Percentiles rank a stretch among this genome's conserved stretches.
phyloP scores from a whole-genome alignment of 1,139 yeast genomes.

The Nadsonia commutata region DNA sequence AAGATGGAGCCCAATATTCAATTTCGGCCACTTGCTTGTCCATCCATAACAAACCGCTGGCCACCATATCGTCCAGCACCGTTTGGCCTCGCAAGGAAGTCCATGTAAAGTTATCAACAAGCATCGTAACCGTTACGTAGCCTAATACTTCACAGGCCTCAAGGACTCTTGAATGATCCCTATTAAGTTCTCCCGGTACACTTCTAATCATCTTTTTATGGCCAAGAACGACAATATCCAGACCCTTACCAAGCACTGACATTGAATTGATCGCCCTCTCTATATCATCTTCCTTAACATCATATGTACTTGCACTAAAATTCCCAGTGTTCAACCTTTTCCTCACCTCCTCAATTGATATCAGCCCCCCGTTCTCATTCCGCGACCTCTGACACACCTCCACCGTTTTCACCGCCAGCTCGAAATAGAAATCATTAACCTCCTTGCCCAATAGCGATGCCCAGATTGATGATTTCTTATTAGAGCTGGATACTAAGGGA shows the following conservation, averaged over 20 bases:
- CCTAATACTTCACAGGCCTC: constrained; percentile 65
- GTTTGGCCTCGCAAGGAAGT: constrained; percentile 42
- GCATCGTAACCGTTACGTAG: constrained; percentile 45
- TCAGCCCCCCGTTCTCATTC: constrained; percentile 66
- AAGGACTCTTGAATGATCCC: constrained; percentile 54
- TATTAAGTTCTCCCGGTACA: constrained; percentile 37
- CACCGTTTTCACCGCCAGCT: constrained; percentile 54
- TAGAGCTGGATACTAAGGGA: constrained; percentile 41
- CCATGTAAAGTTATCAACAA: constrained; percentile 68
- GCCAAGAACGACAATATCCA: constrained; percentile 28
- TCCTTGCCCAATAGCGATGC: constrained; percentile 25
- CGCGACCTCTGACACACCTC: constrained; percentile 62
- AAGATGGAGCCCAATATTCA: constrained; percentile 51
- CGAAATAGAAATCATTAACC: constrained; percentile 44
- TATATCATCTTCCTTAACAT: constrained; percentile 33
- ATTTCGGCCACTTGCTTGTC: constrained; percentile 45
- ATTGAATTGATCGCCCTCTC: constrained; percentile 33
- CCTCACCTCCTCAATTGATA: constrained; percentile 46
- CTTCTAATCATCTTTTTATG: constrained; percentile 31
- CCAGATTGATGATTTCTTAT: constrained; percentile 24
- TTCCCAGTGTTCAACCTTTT: constrained; percentile 21
- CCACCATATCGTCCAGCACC: constrained; percentile 64
- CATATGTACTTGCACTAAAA: constrained; percentile 16
- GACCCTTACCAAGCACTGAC: constrained; percentile 31
- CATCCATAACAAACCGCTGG: constrained; percentile 72